Evolutionary conservation across 768 basidiomycete species (phyloP).

Genomic region (Tephrocybe sp.): DNA sequence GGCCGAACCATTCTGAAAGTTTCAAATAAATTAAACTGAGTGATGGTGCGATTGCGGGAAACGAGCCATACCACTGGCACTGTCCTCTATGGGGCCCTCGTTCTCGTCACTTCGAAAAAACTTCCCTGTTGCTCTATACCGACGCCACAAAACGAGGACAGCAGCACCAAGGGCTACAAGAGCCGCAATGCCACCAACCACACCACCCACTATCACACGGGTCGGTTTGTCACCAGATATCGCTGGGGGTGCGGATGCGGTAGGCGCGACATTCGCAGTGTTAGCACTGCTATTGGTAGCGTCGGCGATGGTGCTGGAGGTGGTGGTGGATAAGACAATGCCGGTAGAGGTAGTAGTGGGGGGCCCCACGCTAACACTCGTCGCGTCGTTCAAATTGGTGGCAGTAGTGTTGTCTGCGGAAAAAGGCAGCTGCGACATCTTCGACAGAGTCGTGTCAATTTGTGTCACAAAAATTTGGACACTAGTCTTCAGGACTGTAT

Average conservation of each 20-base stretch:
- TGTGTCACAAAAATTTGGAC: no score
- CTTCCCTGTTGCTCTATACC: background rate
- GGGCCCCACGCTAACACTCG: no score
- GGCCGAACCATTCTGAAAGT: conserved; percentile 7
- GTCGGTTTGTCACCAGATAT: background rate
- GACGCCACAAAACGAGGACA: conserved; percentile 2
- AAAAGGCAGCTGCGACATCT: no score
- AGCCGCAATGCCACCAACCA: background rate
- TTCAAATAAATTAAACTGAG: background rate
- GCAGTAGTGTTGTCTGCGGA: no score
- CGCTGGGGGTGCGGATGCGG: background rate
- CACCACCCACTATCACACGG: conserved; percentile 2
- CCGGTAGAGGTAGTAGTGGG: background rate
- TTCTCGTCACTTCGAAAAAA: background rate
- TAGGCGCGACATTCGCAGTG: background rate
- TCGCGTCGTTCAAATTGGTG: no score
- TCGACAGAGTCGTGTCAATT: no score
- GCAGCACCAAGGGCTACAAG: background rate
- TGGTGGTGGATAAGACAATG: background rate
- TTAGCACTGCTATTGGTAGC: background rate
- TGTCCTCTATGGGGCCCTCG: background rate
- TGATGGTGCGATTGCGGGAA: no score
- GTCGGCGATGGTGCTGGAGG: background rate
- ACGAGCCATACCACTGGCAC: conserved; percentile 1
- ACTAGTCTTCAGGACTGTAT: no score